Base-by-base conservation (phyloP, 352 stramenopile species). In the Phytophthora citrophthora region DNA sequence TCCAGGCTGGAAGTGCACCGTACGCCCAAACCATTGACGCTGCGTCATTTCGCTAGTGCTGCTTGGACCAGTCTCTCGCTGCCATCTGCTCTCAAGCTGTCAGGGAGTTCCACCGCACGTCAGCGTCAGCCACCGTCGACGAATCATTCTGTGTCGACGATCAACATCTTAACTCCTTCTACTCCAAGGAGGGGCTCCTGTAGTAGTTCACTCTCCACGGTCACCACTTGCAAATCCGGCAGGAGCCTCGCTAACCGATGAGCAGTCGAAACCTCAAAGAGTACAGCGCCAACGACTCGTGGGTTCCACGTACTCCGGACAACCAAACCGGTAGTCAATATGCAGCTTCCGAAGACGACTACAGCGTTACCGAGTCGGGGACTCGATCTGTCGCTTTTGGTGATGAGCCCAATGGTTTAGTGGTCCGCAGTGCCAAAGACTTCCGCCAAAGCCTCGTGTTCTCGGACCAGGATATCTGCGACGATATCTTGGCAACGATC, bases 401-500 rank as follows among this genome's bases (percentile, higher is more conserved):
- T 0, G 55, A 70, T 46, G 63, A 54, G 10, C 56, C 64, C 46
- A 61, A 56, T 5, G 70, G 70, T 7, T 50, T 77, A 36, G 48
- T 70, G 8, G 52, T 77, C 26, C 65, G 64, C 36, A 66, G 47
- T 10, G 57, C 65, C 10, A 32, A 48, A 38, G 60, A 72, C 39
- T 66, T 66, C 24, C 32, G 52, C 12, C 63, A 79, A 41, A 74
- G 44, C 9, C 44, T 82, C 23, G 67, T 82, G 51, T 75, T 89
- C 58, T 67, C 77, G 44, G 72, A 83, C 49, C 71, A 88, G 36
- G 62, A 88, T 59, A 76, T 90, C 64, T 80, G 71, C 44, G 74
- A 83, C 57, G 78, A 90, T 50, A 68, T 88, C 34, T 59, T 90
- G n/a, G 70, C 71, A 2, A 87, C 81, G 38, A 79, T 90, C 50